Evolutionary conservation across 169 alveolate species (phyloP).

Genomic region (Theileria sp.): DNA sequence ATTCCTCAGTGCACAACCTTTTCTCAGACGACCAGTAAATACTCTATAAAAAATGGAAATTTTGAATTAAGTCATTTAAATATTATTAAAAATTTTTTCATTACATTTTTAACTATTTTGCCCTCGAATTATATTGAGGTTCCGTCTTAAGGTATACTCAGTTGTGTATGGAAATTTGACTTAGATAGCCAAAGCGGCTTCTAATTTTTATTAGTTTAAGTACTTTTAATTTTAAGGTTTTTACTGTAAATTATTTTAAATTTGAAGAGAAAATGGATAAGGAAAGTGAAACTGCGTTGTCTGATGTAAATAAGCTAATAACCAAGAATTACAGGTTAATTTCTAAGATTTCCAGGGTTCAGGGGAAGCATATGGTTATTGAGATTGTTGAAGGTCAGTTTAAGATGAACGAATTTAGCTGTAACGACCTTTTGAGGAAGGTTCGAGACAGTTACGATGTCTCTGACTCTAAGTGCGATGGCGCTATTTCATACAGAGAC

Average conservation of each 20-base stretch:
- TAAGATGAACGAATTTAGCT: conserved; percentile 52
- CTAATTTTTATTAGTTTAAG: not conserved
- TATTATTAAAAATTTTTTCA: not conserved
- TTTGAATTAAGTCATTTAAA: not conserved
- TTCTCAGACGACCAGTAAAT: conserved; percentile 22
- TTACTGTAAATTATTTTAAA: not conserved
- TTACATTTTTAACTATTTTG: not conserved
- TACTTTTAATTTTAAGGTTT: too few species aligned
- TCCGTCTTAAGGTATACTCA: not conserved
- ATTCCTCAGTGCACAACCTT: conserved; percentile 29
- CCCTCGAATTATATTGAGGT: not conserved
- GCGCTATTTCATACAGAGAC: conserved; percentile 80
- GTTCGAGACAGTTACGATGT: conserved; percentile 29
- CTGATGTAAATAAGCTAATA: not conserved
- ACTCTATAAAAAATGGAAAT: not conserved
- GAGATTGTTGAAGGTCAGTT: conserved; percentile 49
- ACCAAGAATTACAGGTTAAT: conserved; percentile 5
- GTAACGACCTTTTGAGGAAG: conserved; percentile 32
- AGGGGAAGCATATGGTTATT: conserved; percentile 63
- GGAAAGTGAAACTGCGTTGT: not conserved
- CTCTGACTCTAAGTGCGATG: conserved; percentile 30
- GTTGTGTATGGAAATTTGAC: not conserved
- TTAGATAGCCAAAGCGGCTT: not conserved
- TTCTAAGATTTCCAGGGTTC: conserved; percentile 14
- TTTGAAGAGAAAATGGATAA: not conserved